Conservation (phyloP, 495 filamentous ascomycete genomes). For the Delitschia confertaspora region DNA sequence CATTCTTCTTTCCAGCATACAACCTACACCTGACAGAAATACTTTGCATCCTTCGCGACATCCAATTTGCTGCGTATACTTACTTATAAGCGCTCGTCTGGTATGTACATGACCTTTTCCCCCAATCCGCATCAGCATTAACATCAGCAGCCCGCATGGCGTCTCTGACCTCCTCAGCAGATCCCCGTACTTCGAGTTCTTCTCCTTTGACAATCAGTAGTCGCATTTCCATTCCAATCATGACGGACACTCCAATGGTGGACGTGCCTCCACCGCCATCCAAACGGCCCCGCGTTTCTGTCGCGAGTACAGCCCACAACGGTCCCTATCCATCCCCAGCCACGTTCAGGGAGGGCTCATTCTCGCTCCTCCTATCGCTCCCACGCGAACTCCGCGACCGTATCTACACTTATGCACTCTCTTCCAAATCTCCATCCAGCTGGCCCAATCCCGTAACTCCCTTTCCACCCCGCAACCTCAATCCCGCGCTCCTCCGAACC, state of each 20-base stretch:
- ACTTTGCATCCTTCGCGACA: too few relatives aligned
- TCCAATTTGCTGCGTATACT: too few relatives aligned
- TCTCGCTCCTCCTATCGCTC: slow-evolving; percentile 31
- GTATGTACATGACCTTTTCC: too few relatives aligned
- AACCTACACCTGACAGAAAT: too few relatives aligned
- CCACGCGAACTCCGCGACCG: slow-evolving; percentile 35
- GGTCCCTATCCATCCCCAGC: slow-evolving; percentile 2
- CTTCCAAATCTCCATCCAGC: slow-evolving; percentile 23
- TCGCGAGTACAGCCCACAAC: too few relatives aligned
- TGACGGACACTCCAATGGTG: slow-evolving; percentile 20
- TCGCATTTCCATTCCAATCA: slow-evolving; percentile 14
- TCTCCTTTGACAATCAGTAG: slow-evolving; percentile 17
- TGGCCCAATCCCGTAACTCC: slow-evolving; percentile 17
- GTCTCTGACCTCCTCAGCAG: slow-evolving; percentile 13
- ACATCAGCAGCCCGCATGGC: slow-evolving; percentile 17
- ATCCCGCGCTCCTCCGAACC: slow-evolving; percentile 33
- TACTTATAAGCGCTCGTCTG: too few relatives aligned
- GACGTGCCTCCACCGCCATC: slow-evolving; percentile 14
- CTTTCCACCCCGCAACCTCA: slow-evolving; percentile 15
- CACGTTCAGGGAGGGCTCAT: slow-evolving; percentile 5
- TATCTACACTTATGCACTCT: slow-evolving; percentile 33
- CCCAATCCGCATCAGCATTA: too few relatives aligned
- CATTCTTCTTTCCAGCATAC: too few relatives aligned
- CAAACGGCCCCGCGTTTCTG: slow-evolving; percentile 8
- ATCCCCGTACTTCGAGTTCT: slow-evolving; percentile 13